Evolutionary conservation across 805 yeast genomes (phyloP).

Genomic region (Danielia oregonensis): DNA sequence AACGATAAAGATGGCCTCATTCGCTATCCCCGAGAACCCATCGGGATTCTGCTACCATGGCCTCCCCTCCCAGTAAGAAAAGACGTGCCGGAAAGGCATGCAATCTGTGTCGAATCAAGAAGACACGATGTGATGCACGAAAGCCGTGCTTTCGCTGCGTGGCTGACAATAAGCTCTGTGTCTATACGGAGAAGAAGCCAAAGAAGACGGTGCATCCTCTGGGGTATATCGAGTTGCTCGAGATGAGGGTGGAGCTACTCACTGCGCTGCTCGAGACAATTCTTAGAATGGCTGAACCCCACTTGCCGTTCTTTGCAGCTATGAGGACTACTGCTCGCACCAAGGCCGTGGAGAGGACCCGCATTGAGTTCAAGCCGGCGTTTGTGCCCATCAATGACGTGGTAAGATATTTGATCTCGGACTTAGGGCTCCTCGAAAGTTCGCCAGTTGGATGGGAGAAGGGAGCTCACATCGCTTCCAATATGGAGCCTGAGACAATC

Average conservation of each 20-base stretch:
- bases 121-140: not conserved
- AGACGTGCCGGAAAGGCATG: not conserved
- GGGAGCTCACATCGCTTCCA: constrained; percentile 33
- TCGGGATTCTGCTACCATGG: no score
- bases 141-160: not conserved
- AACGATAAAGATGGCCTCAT: no score
- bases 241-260: not conserved
- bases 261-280: not conserved
- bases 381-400: not conserved
- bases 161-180: not conserved
- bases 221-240: not conserved
- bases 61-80: not conserved
- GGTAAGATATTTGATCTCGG: not conserved
- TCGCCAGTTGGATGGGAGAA: not conserved
- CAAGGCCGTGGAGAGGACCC: not conserved
- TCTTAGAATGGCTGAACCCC: not conserved
- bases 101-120: not conserved
- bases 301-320: not conserved
- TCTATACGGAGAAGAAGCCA: not conserved
- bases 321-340: no score
- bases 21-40: no score
- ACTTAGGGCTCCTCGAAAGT: not conserved
- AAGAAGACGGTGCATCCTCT: not conserved
- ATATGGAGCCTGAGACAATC: constrained; percentile 20
- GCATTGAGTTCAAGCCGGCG: not conserved